Conservation (phyloP, 495 filamentous ascomycete genomes). For the Talaromyces nanjingensis region DNA sequence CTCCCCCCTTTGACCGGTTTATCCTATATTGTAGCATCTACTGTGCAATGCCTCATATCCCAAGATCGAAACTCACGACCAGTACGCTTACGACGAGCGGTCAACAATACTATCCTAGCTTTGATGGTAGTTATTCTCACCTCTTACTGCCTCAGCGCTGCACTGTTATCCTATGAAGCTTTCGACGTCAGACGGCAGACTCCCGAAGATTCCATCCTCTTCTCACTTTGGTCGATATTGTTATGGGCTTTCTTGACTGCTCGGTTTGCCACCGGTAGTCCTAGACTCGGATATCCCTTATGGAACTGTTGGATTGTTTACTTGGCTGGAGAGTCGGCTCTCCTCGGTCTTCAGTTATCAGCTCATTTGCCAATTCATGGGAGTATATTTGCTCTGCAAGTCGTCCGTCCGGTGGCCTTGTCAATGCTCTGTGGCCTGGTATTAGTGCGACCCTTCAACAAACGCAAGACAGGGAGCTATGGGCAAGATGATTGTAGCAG, state of each 20-base stretch:
- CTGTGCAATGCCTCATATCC: background rate
- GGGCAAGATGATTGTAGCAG: background rate
- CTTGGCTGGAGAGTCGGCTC: constrained; percentile 5
- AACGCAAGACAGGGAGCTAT: background rate
- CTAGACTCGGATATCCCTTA: background rate
- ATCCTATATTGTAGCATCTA: background rate
- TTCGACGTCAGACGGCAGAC: background rate
- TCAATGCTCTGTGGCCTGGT: constrained; percentile 3
- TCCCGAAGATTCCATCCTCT: constrained; percentile 3
- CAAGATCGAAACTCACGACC: background rate
- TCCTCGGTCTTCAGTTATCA: constrained; percentile 2
- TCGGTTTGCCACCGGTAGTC: background rate
- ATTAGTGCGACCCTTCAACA: background rate
- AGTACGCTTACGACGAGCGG: background rate
- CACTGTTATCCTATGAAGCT: background rate
- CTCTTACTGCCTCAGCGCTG: constrained; percentile 6
- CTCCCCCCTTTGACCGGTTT: background rate
- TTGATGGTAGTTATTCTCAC: constrained; percentile 5
- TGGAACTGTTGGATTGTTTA: constrained; percentile 9
- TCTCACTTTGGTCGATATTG: constrained; percentile 9
- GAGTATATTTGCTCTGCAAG: background rate
- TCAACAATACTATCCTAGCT: background rate
- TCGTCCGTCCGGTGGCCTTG: constrained; percentile 4
- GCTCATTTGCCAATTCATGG: background rate
- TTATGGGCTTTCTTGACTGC: constrained; percentile 9